Conservation (phyloP, 257 asterid genomes). For the Scutellaria barbata region DNA sequence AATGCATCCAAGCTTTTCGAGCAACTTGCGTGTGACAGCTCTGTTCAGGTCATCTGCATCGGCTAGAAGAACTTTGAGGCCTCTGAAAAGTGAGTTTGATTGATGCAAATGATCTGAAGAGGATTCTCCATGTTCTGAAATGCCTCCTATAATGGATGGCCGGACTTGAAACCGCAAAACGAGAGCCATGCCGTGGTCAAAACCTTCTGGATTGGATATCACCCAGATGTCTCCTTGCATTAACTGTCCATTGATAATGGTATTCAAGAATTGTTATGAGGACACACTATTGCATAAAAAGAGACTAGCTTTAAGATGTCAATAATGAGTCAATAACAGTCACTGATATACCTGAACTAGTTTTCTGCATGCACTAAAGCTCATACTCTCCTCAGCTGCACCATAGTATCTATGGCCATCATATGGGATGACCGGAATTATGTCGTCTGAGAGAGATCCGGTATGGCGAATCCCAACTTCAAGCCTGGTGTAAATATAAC, state of each 20-base stretch:
- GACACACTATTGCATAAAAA: not conserved
- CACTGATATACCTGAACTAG: constrained; percentile 74
- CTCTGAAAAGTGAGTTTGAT: constrained; percentile 63
- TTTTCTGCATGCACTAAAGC: constrained; percentile 85
- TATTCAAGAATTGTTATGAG: not conserved
- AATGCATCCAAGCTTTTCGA: constrained; percentile 81
- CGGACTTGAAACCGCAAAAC: constrained; percentile 70
- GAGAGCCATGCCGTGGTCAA: constrained; percentile 80
- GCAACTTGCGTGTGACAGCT: constrained; percentile 75
- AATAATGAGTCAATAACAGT: constrained; percentile 2
- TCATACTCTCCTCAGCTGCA: constrained; percentile 68
- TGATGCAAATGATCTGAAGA: constrained; percentile 51
- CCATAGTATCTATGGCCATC: constrained; percentile 46
- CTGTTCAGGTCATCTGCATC: constrained; percentile 78
- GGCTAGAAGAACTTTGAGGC: constrained; percentile 76
- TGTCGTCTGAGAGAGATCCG: constrained; percentile 41
- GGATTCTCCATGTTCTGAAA: constrained; percentile 59
- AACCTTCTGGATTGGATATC: constrained; percentile 63
- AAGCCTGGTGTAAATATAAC: constrained; percentile 52
- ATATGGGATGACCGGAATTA: constrained; percentile 31
- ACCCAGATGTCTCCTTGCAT: constrained; percentile 97
- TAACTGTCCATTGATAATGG: constrained; percentile 53
- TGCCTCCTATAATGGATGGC: constrained; percentile 47
- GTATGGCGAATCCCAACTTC: constrained; percentile 60
- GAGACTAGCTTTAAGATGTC: not conserved